phyloP scores from a whole-genome alignment of 768 basidiomycete genomes.

The Psilocybe tampanensis region DNA sequence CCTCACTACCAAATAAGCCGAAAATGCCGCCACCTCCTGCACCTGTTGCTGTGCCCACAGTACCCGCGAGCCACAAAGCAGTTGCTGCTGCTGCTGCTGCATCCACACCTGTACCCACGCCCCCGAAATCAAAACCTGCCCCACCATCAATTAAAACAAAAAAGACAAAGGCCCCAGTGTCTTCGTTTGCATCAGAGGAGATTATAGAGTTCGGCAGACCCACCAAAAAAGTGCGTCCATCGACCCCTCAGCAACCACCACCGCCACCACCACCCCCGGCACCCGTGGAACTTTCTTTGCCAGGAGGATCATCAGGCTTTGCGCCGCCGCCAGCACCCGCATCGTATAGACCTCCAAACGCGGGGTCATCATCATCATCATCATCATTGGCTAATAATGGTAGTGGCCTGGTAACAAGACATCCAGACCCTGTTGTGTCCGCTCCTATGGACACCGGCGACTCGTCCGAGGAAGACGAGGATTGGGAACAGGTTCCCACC shows the following conservation, averaged over 20 bases:
- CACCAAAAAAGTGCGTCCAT: constrained; percentile 14
- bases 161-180: constrained; percentile 11
- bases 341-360: not conserved
- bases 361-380: not conserved
- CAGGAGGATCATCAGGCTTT: constrained; percentile 11
- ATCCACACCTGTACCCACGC: constrained; percentile 17
- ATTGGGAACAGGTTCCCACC: constrained; percentile 51
- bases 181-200: constrained; percentile 17
- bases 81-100: constrained; percentile 5
- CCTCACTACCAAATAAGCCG: constrained; percentile 25
- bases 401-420: not conserved
- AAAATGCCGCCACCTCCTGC: constrained; percentile 6
- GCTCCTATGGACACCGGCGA: constrained; percentile 8
- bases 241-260: constrained; percentile 7
- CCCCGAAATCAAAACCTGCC: constrained; percentile 14
- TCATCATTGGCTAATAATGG: not conserved
- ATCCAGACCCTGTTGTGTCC: not conserved
- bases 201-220: constrained; percentile 18
- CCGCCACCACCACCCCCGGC: constrained; percentile 9
- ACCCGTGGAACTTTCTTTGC: constrained; percentile 8
- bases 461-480: constrained; percentile 34
- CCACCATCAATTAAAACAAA: constrained; percentile 6
- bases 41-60: too few relatives aligned
- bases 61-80: not conserved
- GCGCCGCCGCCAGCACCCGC: constrained; percentile 12